phyloP scores from a whole-genome alignment of 352 stramenopile genomes.

The Phytophthora constricta region DNA sequence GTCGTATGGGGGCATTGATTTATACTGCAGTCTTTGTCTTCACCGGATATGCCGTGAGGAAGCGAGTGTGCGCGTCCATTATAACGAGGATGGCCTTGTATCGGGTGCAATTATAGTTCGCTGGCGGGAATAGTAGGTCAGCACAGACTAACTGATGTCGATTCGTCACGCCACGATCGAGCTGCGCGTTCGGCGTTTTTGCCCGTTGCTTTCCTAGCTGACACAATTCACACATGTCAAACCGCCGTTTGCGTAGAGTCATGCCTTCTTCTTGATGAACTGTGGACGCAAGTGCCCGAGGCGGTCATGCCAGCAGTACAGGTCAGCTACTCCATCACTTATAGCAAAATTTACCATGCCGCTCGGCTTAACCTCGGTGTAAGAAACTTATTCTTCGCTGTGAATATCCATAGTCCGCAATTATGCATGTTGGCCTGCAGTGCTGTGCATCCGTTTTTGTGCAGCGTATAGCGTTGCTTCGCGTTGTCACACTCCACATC shows the following conservation, averaged over 20 bases:
- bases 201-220: conserved; percentile 9
- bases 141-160: neutral
- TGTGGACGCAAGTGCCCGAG: conserved; percentile 3
- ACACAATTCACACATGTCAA: conserved; percentile 11
- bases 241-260: neutral
- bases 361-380: neutral
- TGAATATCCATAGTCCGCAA: conserved; percentile 8
- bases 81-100: neutral
- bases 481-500: neutral
- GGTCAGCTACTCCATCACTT: conserved; percentile 1
- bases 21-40: neutral
- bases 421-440: conserved; percentile 4
- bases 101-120: neutral
- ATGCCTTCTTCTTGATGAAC: conserved; percentile 5
- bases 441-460: neutral
- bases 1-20: neutral
- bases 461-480: neutral
- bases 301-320: conserved; percentile 9
- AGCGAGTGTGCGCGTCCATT: neutral
- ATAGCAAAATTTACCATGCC: conserved; percentile 5
- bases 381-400: conserved; percentile 3
- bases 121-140: conserved; percentile 1
- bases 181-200: neutral
- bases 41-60: neutral
- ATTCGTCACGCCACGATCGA: neutral